These are phyloP conservation scores for Eutypella sp. DNA, from an alignment of 2,329 filamentous ascomycete genomes.

Conservation along the genomic window DNA sequence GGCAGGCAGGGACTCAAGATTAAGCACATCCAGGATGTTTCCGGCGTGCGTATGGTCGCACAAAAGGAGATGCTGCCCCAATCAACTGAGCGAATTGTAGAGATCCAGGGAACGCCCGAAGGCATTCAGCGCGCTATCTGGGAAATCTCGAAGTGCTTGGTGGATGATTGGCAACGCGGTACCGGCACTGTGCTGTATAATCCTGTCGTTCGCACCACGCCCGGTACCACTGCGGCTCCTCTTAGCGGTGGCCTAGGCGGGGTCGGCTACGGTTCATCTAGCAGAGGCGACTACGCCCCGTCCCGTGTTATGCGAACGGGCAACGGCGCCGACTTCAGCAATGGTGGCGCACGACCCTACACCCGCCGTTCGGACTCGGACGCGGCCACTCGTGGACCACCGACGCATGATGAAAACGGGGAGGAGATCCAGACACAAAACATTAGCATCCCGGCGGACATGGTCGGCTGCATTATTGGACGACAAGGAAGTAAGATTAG, in stretches of 20 bases:
- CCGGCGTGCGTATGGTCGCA: constrained; percentile 96
- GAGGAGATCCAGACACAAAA: constrained; percentile 98
- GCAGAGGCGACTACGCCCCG: constrained; percentile 53
- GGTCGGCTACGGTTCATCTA: constrained; percentile 37
- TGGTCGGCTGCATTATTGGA: constrained; percentile 99
- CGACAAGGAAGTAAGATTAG: constrained; percentile 94
- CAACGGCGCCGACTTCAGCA: constrained; percentile 96
- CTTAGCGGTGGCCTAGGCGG: constrained; percentile 30
- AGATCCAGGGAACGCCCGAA: constrained; percentile 90
- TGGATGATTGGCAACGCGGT: constrained; percentile 96
- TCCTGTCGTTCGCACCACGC: constrained; percentile 82
- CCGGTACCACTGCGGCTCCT: constrained; percentile 48
- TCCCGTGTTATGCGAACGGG: constrained; percentile 88
- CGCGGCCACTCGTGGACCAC: constrained; percentile 71
- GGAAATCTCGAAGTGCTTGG: constrained; percentile 98
- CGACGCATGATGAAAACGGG: constrained; percentile 89
- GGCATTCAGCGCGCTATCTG: constrained; percentile 94
- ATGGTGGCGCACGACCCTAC: constrained; percentile 63
- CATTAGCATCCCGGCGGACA: constrained; percentile 98
- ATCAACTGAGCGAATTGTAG: constrained; percentile 95
- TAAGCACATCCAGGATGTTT: constrained; percentile 97
- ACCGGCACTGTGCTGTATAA: constrained; percentile 98
- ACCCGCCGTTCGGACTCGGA: constrained; percentile 81
- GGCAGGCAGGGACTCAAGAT: constrained; percentile 95
- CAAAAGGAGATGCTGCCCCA: constrained; percentile 99